Base-by-base conservation (phyloP, 805 yeast species). In the Ogataea ganodermae region DNA sequence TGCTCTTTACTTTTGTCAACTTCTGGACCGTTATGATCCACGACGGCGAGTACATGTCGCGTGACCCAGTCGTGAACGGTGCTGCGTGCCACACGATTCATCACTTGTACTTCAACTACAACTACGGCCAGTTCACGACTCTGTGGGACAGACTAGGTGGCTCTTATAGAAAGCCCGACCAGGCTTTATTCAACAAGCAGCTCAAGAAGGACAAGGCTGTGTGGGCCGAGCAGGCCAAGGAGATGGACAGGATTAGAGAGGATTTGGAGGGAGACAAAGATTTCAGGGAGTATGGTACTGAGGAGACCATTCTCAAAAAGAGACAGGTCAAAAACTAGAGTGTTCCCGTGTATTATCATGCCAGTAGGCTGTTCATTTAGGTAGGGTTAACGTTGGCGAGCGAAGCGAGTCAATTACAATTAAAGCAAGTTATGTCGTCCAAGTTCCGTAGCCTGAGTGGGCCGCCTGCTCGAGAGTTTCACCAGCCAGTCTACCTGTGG, bases 1-100 rank as follows among this genome's bases (percentile, higher is more conserved):
- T 81, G 14, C 73, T 94, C 55, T 94, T 94, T 74, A 83, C 92
- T 0, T 85, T 90, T 70, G 97, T 94, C 55, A 92, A 94, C 71
- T 84, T 92, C 67, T 94, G 99, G 99, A 89, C 99, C 12, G 96
- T 94, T 35, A 86, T 92, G 94, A 94, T 94, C 64, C 99, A 94
- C 70, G 99, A 94, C 65, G 99, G 99, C 56, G 94, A 91, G 66
- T 94, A 90, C 69, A 68, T 92, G 75, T 86, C 96, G 36, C 86
- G 89, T 68, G 96, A 90, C 67, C 96, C 97, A 6, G 79, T 89
- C 49, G 86, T 94, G 56, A 94, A 94, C 69, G 99, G 99, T 61
- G 91, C 98, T 14, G 99, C 99, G 5, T 92, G 98, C 70, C 99
- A 94, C 73, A 91, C 99, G 1, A 83, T 92, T 40, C 99, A 94